These are phyloP conservation scores for Aureobasidium sp. DNA, from an alignment of 2,329 filamentous ascomycete species.

Conservation along the genomic window DNA sequence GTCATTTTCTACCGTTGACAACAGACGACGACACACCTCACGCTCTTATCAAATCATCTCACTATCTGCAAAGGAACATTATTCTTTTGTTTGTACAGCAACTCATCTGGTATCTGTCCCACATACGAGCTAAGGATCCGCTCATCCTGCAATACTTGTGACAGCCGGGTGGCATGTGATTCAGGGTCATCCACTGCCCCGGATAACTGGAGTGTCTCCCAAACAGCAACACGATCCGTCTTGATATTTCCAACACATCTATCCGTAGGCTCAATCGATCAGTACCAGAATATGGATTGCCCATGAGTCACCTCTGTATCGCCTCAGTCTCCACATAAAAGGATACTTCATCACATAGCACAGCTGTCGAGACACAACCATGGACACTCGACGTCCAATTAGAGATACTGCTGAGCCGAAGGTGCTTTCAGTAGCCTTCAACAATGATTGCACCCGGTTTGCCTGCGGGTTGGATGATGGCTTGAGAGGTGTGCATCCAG, in stretches of 20 bases:
- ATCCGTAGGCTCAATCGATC: not conserved
- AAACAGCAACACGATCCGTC: not conserved
- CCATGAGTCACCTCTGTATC: not conserved
- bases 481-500: constrained; percentile 45
- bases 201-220: not conserved
- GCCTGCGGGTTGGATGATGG: constrained; percentile 79
- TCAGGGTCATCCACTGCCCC: not conserved
- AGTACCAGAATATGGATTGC: not conserved
- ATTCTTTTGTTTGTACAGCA: not conserved
- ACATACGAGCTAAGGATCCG: not conserved
- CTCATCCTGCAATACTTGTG: not conserved
- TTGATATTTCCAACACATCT: not conserved
- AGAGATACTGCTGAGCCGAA: constrained; percentile 65
- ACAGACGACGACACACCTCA: not conserved
- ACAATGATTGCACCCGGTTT: constrained; percentile 76
- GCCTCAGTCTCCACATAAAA: not conserved
- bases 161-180: constrained; percentile 2
- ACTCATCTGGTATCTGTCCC: not conserved
- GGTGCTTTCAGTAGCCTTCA: constrained; percentile 79
- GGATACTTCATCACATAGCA: not conserved
- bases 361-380: constrained; percentile 30
- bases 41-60: not conserved
- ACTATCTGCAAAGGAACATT: not conserved
- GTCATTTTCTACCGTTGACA: not conserved
- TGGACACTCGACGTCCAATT: constrained; percentile 86